Evolutionary conservation across 768 basidiomycete genomes (phyloP), one percentile per base, ranked within the genome.

Genomic region (Naganishia antarctica): DNA sequence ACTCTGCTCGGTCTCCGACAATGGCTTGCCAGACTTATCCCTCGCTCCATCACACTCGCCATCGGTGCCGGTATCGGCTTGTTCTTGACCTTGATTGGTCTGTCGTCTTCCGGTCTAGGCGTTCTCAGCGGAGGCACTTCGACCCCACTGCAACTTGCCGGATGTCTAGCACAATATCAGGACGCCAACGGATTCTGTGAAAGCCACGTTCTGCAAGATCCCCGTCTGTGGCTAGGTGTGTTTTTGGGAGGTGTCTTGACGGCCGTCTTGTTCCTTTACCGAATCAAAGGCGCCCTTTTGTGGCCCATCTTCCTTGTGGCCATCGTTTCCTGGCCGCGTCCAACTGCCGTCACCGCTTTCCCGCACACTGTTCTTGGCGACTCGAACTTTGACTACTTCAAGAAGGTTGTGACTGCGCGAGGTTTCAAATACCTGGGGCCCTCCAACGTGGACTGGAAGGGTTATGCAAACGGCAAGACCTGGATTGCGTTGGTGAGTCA

Each of bases 21-120:
- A 79, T 92, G 89, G 90, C 82, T 92, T 4, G 88, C 87, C 15
- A 84, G 90, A 16, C 83, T 90, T 62, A 91, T 92, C 84, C 90
- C 90, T 0, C 87, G 88, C 68, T 91, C 90, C 3, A 82, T 92
- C 28, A 85, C 90, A 4, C 82, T 90, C 61, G 86, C 90, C 1
- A 88, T 90, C 12, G 90, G 90, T 45, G 84, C 88, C 40, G 90
- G 90, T 64, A 91, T 92, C 70, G 90, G 90, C 65, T 76, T 92
- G 18, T 92, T 89, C 78, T 89, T 92, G 68, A 89, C 89, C 82
- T 87, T 90, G 69, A 86, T 91, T 46, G 88, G 89, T 48, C 78
- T 90, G 61, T 85, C 86, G 16, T 76, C 83, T 0, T 79, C 82
- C 68, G 89, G 89, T 62, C 81, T 92, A 9, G 82, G 83, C 58